Conservation (phyloP, 768 basidiomycete genomes). For the Auriculariales sp. region DNA sequence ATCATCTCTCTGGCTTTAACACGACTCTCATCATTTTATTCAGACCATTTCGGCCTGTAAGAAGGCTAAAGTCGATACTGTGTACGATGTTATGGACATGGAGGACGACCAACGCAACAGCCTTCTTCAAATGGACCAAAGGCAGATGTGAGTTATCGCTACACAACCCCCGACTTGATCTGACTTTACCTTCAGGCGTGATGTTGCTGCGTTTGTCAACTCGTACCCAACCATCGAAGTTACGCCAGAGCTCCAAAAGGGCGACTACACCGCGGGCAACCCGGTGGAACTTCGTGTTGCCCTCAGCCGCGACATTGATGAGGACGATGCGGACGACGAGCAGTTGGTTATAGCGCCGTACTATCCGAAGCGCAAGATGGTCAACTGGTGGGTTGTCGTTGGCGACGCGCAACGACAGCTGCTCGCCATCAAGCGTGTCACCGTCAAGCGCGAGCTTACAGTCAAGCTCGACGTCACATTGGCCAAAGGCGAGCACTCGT, state of each 20-base stretch:
- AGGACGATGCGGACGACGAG: constrained; percentile 57
- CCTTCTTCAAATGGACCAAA: constrained; percentile 69
- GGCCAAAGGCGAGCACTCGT: constrained; percentile 64
- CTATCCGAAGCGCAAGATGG: constrained; percentile 81
- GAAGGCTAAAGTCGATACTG: constrained; percentile 65
- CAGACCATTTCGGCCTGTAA: constrained; percentile 79
- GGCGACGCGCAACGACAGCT: constrained; percentile 73
- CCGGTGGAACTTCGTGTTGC: constrained; percentile 72
- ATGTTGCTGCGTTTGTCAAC: constrained; percentile 91
- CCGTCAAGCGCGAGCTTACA: constrained; percentile 52
- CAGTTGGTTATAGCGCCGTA: constrained; percentile 85
- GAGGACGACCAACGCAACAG: constrained; percentile 80
- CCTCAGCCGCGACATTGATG: constrained; percentile 70
- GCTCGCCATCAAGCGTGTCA: constrained; percentile 79
- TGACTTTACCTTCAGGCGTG: constrained; percentile 43
- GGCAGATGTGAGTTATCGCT: constrained; percentile 63
- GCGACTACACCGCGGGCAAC: constrained; percentile 71
- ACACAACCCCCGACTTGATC: constrained; percentile 1
- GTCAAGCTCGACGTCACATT: constrained; percentile 85
- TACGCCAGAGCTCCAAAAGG: constrained; percentile 69
- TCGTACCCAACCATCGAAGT: constrained; percentile 96
- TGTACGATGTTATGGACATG: constrained; percentile 98
- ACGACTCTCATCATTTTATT: background rate
- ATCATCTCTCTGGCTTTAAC: background rate
- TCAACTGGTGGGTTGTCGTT: constrained; percentile 96